Percentiles rank a stretch among this genome's conserved stretches.
phyloP scores from a whole-genome alignment of 495 filamentous ascomycete genomes.

The Aspergillus nidulans region DNA sequence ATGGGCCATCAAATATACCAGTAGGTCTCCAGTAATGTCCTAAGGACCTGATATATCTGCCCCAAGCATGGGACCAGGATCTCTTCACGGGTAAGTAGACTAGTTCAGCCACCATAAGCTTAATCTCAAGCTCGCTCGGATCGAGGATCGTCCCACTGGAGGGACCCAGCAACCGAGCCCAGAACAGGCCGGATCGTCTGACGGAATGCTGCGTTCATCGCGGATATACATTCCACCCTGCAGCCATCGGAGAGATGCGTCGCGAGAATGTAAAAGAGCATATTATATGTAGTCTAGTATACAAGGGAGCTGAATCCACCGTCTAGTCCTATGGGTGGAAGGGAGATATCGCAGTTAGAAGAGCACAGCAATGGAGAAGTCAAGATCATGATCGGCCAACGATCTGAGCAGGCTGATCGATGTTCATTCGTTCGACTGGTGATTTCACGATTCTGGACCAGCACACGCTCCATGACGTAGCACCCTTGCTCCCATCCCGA shows the following conservation, averaged over 20 bases:
- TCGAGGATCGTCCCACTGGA: not conserved
- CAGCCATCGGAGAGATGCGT: not conserved
- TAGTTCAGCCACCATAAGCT: not conserved
- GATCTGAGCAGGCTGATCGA: too few relatives aligned
- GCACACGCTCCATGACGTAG: not conserved
- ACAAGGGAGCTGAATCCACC: too few relatives aligned
- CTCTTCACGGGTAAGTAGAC: not conserved
- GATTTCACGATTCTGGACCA: slow-evolving; percentile 6
- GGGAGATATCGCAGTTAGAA: too few relatives aligned
- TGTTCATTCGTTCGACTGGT: not conserved
- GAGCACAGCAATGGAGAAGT: too few relatives aligned
- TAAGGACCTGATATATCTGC: too few relatives aligned
- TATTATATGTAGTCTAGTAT: too few relatives aligned
- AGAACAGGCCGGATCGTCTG: not conserved
- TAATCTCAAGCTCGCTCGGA: not conserved
- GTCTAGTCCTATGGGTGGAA: too few relatives aligned
- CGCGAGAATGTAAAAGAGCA: too few relatives aligned
- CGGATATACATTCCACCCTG: not conserved
- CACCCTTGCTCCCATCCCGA: not conserved
- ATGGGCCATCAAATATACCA: too few relatives aligned
- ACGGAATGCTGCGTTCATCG: slow-evolving; percentile 4
- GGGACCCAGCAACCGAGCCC: not conserved
- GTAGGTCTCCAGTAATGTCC: too few relatives aligned
- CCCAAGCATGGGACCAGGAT: not conserved
- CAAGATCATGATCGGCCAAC: too few relatives aligned